These are phyloP conservation scores for Aquilaria agallochum DNA, from an alignment of 441 rosid genomes.

Conservation along the genomic window DNA sequence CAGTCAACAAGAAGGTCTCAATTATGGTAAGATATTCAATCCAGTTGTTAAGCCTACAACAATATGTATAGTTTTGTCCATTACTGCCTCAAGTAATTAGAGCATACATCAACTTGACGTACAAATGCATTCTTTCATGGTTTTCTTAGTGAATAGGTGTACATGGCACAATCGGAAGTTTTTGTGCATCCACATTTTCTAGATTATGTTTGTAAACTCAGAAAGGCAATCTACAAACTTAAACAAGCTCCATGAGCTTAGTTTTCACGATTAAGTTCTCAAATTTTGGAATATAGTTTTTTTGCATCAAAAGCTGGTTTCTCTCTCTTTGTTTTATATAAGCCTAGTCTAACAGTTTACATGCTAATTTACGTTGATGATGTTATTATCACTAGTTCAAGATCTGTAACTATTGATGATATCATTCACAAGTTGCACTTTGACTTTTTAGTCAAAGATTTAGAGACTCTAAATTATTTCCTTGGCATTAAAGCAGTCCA, in stretches of 20 bases:
- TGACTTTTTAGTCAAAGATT: background rate
- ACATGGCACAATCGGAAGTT: too few species aligned
- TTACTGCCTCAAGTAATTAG: background rate
- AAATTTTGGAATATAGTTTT: too few species aligned
- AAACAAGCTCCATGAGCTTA: too few species aligned
- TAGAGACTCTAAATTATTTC: background rate
- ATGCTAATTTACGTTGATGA: slow-evolving; percentile 1
- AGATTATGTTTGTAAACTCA: too few species aligned
- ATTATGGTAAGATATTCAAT: slow-evolving; percentile 7
- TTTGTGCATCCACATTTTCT: too few species aligned
- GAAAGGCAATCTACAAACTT: too few species aligned
- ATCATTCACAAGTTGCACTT: background rate
- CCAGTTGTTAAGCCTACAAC: slow-evolving; percentile 12
- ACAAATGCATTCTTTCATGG: background rate
- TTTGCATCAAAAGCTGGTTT: background rate
- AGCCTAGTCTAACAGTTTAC: too few species aligned
- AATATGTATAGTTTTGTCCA: background rate
- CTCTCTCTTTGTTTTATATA: background rate
- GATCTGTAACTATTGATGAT: background rate
- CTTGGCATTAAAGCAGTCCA: background rate
- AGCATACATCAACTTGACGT: background rate
- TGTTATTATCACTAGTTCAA: background rate
- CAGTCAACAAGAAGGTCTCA: background rate
- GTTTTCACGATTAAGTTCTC: too few species aligned
- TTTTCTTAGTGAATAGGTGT: too few species aligned